These are phyloP conservation scores for Cyanodermella asteris DNA, from an alignment of 2,329 filamentous ascomycete genomes.

Conservation along the genomic window DNA sequence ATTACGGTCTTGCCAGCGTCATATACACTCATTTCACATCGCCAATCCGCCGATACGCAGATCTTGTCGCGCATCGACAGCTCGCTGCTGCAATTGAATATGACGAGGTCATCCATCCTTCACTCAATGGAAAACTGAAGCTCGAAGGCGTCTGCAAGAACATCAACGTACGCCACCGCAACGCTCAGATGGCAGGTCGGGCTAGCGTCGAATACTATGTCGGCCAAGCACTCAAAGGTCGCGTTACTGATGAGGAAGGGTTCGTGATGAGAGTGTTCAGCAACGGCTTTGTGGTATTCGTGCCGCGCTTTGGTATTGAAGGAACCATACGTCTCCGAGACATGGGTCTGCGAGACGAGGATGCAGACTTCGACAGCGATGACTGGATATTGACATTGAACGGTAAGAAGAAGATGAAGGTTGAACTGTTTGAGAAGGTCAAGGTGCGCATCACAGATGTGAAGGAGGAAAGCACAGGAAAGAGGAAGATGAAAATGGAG, in stretches of 20 bases:
- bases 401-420: conserved; percentile 33
- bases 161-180: conserved; percentile 92
- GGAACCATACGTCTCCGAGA: conserved; percentile 72
- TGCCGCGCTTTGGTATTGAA: conserved; percentile 89
- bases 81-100: conserved; percentile 90
- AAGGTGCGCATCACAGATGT: conserved; percentile 75
- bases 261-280: conserved; percentile 96
- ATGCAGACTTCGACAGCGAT: conserved; percentile 67
- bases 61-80: conserved; percentile 82
- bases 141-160: conserved; percentile 93
- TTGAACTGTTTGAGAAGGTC: conserved; percentile 86
- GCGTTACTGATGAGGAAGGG: conserved; percentile 59
- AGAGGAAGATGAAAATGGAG: conserved; percentile 70
- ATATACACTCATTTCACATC: conserved; percentile 99
- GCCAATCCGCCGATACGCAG: conserved; percentile 92
- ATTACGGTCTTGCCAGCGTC: conserved; percentile 86
- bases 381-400: conserved; percentile 51
- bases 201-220: conserved; percentile 97
- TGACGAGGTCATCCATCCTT: conserved; percentile 62
- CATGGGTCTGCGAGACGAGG: conserved; percentile 54
- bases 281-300: conserved; percentile 92
- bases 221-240: conserved; percentile 74
- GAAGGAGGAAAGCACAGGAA: conserved; percentile 87
- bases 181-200: conserved; percentile 84
- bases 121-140: conserved; percentile 58